Percentiles rank a stretch among this genome's conserved stretches.
phyloP scores from a whole-genome alignment of 2,329 filamentous ascomycete species.

The Penicillium sp. region DNA sequence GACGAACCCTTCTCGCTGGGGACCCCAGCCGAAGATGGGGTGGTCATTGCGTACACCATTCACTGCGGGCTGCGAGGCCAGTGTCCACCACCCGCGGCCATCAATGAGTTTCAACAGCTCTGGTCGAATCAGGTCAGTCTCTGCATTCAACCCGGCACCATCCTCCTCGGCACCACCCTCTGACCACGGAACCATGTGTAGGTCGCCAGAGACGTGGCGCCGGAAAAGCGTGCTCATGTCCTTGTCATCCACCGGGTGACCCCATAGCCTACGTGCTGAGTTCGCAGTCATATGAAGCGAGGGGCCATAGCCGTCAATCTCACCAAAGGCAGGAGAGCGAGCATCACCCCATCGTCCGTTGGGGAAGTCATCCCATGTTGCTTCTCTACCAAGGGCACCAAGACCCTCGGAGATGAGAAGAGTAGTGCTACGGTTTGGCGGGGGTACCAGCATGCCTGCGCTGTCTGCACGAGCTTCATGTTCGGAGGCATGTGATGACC shows the following conservation, averaged over 20 bases:
- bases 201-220: conserved; percentile 73
- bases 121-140: conserved; percentile 76
- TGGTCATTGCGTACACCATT: conserved; percentile 78
- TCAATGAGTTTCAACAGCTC: conserved; percentile 73
- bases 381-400: conserved; percentile 83
- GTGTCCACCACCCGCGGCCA: conserved; percentile 86
- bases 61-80: conserved; percentile 91
- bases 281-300: conserved; percentile 85
- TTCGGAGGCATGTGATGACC: conserved; percentile 38
- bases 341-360: conserved; percentile 96
- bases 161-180: conserved; percentile 66
- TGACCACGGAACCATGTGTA: conserved; percentile 86
- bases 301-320: conserved; percentile 98
- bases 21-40: conserved; percentile 87
- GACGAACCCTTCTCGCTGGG: conserved; percentile 78
- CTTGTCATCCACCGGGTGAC: conserved; percentile 63
- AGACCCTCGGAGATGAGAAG: conserved; percentile 93
- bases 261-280: conserved; percentile 82
- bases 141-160: conserved; percentile 54
- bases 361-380: conserved; percentile 97
- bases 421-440: conserved; percentile 79
- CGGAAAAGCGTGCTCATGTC: conserved; percentile 82
- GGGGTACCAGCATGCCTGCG: conserved; percentile 66
- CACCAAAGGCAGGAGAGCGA: conserved; percentile 87
- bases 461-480: conserved; percentile 72